Evolutionary conservation across 495 filamentous ascomycete species (phyloP).

Genomic region (Recurvomyces mirabilis): DNA sequence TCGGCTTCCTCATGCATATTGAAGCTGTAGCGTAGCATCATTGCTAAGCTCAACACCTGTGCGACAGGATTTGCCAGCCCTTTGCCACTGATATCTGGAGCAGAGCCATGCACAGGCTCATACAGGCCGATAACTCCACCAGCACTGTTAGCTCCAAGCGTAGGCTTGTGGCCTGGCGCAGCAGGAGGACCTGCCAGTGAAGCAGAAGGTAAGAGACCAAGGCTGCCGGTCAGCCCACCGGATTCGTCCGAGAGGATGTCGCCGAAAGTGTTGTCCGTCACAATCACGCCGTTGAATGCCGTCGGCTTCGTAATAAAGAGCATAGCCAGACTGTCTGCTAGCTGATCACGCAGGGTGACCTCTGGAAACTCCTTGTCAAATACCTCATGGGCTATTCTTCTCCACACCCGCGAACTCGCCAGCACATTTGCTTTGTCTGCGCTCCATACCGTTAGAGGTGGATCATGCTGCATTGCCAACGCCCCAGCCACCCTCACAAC

Average conservation of each 20-base stretch:
- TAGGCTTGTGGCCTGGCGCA: slow-evolving; percentile 1
- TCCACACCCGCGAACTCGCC: slow-evolving; percentile 40
- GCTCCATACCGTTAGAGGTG: slow-evolving; percentile 34
- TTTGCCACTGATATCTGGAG: slow-evolving; percentile 36
- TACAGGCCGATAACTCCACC: slow-evolving; percentile 33
- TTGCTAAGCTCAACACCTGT: slow-evolving; percentile 33
- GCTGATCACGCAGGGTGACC: slow-evolving; percentile 37
- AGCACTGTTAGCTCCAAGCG: slow-evolving; percentile 19
- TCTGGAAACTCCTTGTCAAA: slow-evolving; percentile 40
- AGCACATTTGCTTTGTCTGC: slow-evolving; percentile 44
- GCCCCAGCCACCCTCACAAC: slow-evolving; percentile 38
- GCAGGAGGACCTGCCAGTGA: slow-evolving; percentile 39
- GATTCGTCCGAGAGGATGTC: slow-evolving; percentile 44
- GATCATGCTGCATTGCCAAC: slow-evolving; percentile 36
- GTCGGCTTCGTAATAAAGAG: slow-evolving; percentile 41
- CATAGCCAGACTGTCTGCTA: slow-evolving; percentile 41
- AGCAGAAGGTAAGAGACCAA: slow-evolving; percentile 41
- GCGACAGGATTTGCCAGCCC: slow-evolving; percentile 29
- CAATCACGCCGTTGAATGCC: slow-evolving; percentile 39
- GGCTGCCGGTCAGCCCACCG: slow-evolving; percentile 37
- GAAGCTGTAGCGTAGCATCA: slow-evolving; percentile 49
- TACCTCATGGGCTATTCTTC: slow-evolving; percentile 36
- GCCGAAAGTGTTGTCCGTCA: slow-evolving; percentile 43
- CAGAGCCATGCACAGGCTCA: slow-evolving; percentile 32
- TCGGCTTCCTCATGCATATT: slow-evolving; percentile 39